Evolutionary conservation across 495 filamentous ascomycete genomes (phyloP).

Genomic region (Lasiosphaeria hispida): DNA sequence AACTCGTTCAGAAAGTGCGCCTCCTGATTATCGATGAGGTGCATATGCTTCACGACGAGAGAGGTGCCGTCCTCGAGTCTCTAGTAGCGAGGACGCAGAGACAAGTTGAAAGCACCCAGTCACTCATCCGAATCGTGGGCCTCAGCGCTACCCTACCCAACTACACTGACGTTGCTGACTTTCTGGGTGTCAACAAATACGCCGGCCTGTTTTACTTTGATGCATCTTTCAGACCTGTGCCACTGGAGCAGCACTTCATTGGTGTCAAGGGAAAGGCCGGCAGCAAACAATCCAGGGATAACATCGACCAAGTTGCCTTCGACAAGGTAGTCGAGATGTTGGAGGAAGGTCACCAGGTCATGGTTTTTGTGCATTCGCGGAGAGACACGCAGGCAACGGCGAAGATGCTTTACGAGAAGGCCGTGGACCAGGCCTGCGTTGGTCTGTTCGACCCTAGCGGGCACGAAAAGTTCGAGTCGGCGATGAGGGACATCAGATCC

Average conservation of each 20-base stretch:
- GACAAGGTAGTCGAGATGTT: slow-evolving; percentile 97
- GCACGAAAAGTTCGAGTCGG: slow-evolving; percentile 68
- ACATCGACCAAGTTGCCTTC: slow-evolving; percentile 79
- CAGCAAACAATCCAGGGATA: slow-evolving; percentile 74
- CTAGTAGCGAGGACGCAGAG: slow-evolving; percentile 91
- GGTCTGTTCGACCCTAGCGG: slow-evolving; percentile 78
- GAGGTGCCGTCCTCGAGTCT: slow-evolving; percentile 92
- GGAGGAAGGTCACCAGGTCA: slow-evolving; percentile 82
- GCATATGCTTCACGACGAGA: slow-evolving; percentile 98
- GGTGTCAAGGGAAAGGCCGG: slow-evolving; percentile 91
- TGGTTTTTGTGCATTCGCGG: slow-evolving; percentile 98
- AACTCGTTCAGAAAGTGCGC: slow-evolving; percentile 94
- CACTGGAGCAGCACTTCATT: slow-evolving; percentile 95
- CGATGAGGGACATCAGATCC: slow-evolving; percentile 74
- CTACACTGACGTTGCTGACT: slow-evolving; percentile 93
- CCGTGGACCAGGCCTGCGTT: slow-evolving; percentile 68
- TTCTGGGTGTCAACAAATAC: slow-evolving; percentile 90
- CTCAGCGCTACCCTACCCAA: slow-evolving; percentile 95
- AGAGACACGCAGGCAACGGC: slow-evolving; percentile 91
- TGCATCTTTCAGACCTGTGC: slow-evolving; percentile 89
- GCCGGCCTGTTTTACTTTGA: slow-evolving; percentile 98
- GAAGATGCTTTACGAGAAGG: slow-evolving; percentile 80
- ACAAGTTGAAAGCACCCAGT: slow-evolving; percentile 97
- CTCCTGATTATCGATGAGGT: slow-evolving; percentile 98
- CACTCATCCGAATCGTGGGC: slow-evolving; percentile 91